Evolutionary conservation across 2,329 filamentous ascomycete species (phyloP).

Genomic region (Colletotrichum gloeosporioides): DNA sequence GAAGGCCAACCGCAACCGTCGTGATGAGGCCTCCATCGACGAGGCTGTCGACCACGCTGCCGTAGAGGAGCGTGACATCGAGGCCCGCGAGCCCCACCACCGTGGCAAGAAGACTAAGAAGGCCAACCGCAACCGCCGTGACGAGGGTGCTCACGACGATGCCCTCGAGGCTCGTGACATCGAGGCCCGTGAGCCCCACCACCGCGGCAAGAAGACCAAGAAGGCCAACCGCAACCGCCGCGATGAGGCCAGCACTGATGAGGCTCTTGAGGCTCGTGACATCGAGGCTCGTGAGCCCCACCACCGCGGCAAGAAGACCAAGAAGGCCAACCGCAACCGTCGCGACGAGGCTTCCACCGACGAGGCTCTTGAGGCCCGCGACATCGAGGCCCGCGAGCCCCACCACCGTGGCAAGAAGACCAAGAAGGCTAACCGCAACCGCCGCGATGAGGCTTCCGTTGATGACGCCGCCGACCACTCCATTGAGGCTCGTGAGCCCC

Average conservation of each 20-base stretch:
- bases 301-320: conserved; percentile 18
- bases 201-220: conserved; percentile 17
- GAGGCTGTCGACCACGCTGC: not conserved
- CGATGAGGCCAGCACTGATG: not conserved
- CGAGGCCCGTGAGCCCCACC: conserved; percentile 22
- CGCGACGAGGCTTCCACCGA: not conserved
- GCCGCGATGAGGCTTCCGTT: not conserved
- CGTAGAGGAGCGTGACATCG: not conserved
- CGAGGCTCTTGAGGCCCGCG: conserved; percentile 14
- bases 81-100: conserved; percentile 24
- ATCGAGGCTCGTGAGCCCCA: conserved; percentile 24
- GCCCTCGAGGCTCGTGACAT: conserved; percentile 22
- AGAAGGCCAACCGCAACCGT: not conserved
- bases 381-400: conserved; percentile 22
- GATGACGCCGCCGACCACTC: no score
- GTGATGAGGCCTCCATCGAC: not conserved
- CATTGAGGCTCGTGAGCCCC: conserved; percentile 16
- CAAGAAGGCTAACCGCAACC: conserved; percentile 13
- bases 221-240: conserved; percentile 16
- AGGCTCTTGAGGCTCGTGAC: not conserved
- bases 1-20: conserved; percentile 15
- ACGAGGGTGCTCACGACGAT: not conserved
- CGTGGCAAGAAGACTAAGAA: conserved; percentile 16
- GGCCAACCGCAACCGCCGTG: not conserved
- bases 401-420: conserved; percentile 19